Evolutionary conservation across 1,284 basidiomycete genomes (phyloP), one percentile per base, ranked within the genome.

Genomic region (Ustilago trichophora): DNA sequence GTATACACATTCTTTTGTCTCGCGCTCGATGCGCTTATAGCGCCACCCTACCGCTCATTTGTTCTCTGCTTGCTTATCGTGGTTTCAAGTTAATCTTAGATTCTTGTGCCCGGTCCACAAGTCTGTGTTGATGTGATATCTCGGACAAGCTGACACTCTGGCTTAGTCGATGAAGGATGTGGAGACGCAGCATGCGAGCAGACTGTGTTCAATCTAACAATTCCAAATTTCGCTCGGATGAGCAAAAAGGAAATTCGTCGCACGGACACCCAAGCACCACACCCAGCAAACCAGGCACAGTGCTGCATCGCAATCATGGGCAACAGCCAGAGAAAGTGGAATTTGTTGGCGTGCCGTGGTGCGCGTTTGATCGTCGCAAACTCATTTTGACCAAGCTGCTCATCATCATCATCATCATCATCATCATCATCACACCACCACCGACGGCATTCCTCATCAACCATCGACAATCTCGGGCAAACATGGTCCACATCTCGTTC

Each of bases 401-500:
- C 29, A 26, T 24, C 7, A 12, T 27, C 12, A 13, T 11, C 16
- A 16, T 32, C 45, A 9, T 12, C 34, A 24, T 44, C 38, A 16
- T 24, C 13, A 26, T 12, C 34, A 10, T 16, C n/a, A n/a, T 29
- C 12, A 29, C 35, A 9, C 10, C 11, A 8, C 21, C n/a, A 25
- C n/a, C n/a, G n/a, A n/a, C n/a, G n/a, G n/a, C n/a, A n/a, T n/a
- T n/a, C n/a, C n/a, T n/a, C n/a, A n/a, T n/a, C n/a, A n/a, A n/a
- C n/a, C n/a, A n/a, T n/a, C n/a, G n/a, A n/a, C n/a, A n/a, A n/a
- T n/a, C n/a, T n/a, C n/a, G n/a, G n/a, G n/a, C n/a, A n/a, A n/a
- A n/a, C 16, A 68, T 68, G 65, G 65, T 68, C 18, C 65, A 58
- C 36, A 40, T 63, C 24, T 33, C 37, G 3, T 22, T 68, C 9